Percentiles rank a stretch among this genome's conserved stretches.
Evolutionary conservation across 2,329 filamentous ascomycete genomes (phyloP).

Genomic region (Cryphonectria radicalis): DNA sequence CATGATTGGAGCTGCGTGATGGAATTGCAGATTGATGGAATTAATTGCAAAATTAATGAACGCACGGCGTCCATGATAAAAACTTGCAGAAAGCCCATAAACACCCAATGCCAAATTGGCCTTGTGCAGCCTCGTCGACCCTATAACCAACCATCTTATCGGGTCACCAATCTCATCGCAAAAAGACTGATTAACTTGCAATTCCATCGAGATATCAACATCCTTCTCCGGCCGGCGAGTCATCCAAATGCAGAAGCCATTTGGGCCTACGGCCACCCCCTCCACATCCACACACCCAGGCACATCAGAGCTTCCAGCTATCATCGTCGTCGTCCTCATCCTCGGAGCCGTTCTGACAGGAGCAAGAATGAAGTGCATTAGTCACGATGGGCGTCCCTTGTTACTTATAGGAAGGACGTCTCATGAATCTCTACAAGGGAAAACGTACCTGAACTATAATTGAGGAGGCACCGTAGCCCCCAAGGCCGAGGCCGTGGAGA

Average conservation of each 20-base stretch:
- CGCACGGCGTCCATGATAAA: not conserved
- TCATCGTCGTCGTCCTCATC: conserved; percentile 34
- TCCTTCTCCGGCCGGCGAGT: not conserved
- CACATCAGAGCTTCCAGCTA: conserved; percentile 17
- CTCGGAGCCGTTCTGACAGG: conserved; percentile 21
- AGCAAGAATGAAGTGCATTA: not conserved
- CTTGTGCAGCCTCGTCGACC: not conserved
- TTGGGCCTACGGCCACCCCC: no score
- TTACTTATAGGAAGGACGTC: no score
- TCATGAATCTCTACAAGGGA: not conserved
- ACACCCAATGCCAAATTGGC: not conserved
- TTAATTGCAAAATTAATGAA: not conserved
- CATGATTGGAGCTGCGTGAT: not conserved
- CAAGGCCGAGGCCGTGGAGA: not conserved
- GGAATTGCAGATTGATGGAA: not conserved
- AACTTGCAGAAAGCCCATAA: not conserved
- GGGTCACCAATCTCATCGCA: not conserved
- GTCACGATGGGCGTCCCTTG: not conserved
- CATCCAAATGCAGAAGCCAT: no score
- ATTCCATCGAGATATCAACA: no score
- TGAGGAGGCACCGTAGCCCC: not conserved
- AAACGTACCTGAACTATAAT: conserved; percentile 23
- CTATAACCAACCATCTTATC: not conserved
- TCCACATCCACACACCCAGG: not conserved
- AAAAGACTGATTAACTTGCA: no score